A percentile compares a stretch with the other conserved stretches of the same genome.
Conservation (phyloP, 192 early-diverging fungal species). For the Fimicolochytrium jonesii region DNA sequence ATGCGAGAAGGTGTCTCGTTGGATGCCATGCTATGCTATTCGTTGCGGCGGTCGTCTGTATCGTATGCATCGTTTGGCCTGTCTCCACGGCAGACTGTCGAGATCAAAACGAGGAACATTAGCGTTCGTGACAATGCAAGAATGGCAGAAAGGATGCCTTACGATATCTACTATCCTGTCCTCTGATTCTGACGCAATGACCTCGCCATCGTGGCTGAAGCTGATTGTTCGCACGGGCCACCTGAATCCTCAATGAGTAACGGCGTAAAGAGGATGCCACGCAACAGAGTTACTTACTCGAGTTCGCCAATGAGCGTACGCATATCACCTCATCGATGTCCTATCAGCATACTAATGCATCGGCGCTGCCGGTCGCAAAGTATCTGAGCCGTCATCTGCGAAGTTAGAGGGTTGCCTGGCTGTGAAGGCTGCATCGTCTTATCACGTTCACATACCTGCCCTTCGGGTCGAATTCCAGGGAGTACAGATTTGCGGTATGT, state of each 20-base stretch:
- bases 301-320: slow-evolving; percentile 60
- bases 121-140: not conserved
- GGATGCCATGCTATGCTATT: slow-evolving; percentile 80
- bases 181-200: slow-evolving; percentile 68
- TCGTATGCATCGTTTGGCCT: slow-evolving; percentile 63
- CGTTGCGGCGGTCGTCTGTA: slow-evolving; percentile 58
- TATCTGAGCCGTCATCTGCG: no score
- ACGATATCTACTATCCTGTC: slow-evolving; percentile 74
- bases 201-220: slow-evolving; percentile 74
- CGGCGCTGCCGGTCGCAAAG: slow-evolving; percentile 71
- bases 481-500: slow-evolving; percentile 75
- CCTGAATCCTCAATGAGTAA: slow-evolving; percentile 26
- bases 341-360: slow-evolving; percentile 71
- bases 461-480: slow-evolving; percentile 71
- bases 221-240: slow-evolving; percentile 72
- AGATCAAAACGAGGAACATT: not conserved
- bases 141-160: slow-evolving; percentile 27
- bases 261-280: slow-evolving; percentile 47
- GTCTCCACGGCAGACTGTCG: slow-evolving; percentile 66
- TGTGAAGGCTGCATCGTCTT: no score
- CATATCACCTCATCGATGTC: slow-evolving; percentile 63
- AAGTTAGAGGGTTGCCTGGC: no score
- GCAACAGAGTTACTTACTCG: slow-evolving; percentile 49
- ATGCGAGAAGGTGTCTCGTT: slow-evolving; percentile 66
- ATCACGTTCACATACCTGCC: no score